Base-by-base conservation (phyloP, 441 rosid species). In the Arabidopsis hybrid region DNA sequence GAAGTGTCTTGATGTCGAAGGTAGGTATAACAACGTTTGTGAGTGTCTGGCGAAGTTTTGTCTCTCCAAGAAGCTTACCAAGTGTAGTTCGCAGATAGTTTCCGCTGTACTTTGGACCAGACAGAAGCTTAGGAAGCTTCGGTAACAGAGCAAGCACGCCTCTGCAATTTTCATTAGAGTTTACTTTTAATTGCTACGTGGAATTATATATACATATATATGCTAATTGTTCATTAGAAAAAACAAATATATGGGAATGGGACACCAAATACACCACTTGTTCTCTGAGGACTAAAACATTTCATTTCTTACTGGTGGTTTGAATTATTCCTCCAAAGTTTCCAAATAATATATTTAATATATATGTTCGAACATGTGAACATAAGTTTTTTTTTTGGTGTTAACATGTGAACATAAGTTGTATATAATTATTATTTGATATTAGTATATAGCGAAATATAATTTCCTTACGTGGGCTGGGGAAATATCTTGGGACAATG, bases 21-120 rank as follows among this genome's bases (percentile, higher is more conserved):
- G 96, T 80, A 17, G 95, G 97, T 69, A 91, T 90, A 8, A 87
- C 93, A 29, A 91, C 77, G 72, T 83, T 89, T 13, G 97, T 91
- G 53, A 91, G 47, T 11, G 90, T 84, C 65, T 93, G 79, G 57
- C 81, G 74, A 81, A 93, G 78, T 76, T 38, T 91, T 9, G 51
- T 78, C 35, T 85, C 84, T 68, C 82, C 82, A 39, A 90, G 69
- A 4, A 45, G 45, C 49, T 74, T 78, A 64, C 59, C 74, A 49
- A 82, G 35, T 17, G 80, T 17, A 52, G 67, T 79, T 42, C 71
- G 80, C 8, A 88, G 82, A 79, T 85, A 85, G 59, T 85, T 80
- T 17, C 97, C 97, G 36, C 87, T 65, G 76, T 91, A 88, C 71
- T 88, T 89, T 35, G 91, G 91, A 75, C 95, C 93, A 36, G 65